These are phyloP conservation scores for Botryosphaeria agaves DNA, from an alignment of 2,329 filamentous ascomycete genomes.

Conservation along the genomic window DNA sequence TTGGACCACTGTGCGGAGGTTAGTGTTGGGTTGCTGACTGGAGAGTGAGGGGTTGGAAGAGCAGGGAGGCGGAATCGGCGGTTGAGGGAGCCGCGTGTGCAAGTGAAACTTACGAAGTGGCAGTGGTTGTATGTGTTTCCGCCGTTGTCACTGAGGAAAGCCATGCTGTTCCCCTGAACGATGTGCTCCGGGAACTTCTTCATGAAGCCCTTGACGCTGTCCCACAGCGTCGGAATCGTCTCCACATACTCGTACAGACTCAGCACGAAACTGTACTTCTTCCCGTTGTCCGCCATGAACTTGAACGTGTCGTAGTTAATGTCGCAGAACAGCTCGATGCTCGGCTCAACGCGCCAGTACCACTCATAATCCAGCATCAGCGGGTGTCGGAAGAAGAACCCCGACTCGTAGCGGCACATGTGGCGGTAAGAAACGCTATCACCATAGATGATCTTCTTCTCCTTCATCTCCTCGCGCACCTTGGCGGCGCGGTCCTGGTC, in stretches of 20 bases:
- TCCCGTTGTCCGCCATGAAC: constrained; percentile 86
- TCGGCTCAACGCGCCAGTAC: constrained; percentile 99
- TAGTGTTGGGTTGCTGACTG: too few species aligned
- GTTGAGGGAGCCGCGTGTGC: too few species aligned
- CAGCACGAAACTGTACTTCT: constrained; percentile 96
- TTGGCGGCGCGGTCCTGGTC: constrained; percentile 85
- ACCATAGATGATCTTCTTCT: constrained; percentile 94
- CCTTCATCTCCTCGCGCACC: constrained; percentile 84
- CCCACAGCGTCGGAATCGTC: constrained; percentile 92
- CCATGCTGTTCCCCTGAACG: constrained; percentile 67
- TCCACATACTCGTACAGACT: constrained; percentile 94
- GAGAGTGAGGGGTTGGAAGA: constrained; percentile 10
- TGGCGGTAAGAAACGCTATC: constrained; percentile 94
- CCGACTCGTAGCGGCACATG: constrained; percentile 98
- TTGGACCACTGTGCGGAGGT: constrained; percentile 69
- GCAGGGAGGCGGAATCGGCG: background rate
- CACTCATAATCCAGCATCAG: constrained; percentile 95
- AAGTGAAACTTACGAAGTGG: constrained; percentile 58
- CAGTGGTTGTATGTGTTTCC: constrained; percentile 93
- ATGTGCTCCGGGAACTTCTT: constrained; percentile 80
- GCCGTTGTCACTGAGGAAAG: constrained; percentile 77
- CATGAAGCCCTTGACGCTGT: constrained; percentile 89
- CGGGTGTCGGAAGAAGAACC: constrained; percentile 95
- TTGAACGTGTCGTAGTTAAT: constrained; percentile 93
- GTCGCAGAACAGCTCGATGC: constrained; percentile 91